phyloP scores from a whole-genome alignment of 176 grass and related monocot genomes.

The Calamus simplicifolius region DNA sequence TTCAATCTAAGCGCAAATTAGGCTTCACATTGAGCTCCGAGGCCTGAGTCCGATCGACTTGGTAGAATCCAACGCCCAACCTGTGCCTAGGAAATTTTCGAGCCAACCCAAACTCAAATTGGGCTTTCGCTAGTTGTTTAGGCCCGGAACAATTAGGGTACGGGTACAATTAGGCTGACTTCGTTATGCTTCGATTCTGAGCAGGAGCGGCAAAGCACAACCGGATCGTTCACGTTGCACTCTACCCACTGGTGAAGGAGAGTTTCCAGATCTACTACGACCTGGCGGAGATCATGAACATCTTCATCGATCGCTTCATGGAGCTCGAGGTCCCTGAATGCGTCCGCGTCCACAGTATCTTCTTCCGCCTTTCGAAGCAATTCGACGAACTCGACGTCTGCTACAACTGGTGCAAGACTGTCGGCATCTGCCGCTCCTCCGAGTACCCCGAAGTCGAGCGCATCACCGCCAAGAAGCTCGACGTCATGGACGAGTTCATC shows the following conservation, averaged over 20 bases:
- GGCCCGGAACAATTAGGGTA: too few species aligned
- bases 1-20: too few species aligned
- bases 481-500: conserved; percentile 86
- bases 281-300: conserved; percentile 41
- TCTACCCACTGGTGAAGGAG: conserved; percentile 70
- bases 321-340: conserved; percentile 52
- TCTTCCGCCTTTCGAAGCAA: conserved; percentile 45
- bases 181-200: background rate
- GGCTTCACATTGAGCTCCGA: too few species aligned
- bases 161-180: background rate
- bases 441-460: conserved; percentile 70
- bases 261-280: conserved; percentile 81
- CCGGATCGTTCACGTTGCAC: conserved; percentile 56
- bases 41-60: too few species aligned
- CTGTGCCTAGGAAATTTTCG: too few species aligned
- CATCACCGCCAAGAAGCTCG: conserved; percentile 64
- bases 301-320: conserved; percentile 55
- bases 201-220: conserved; percentile 62
- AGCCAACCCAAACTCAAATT: too few species aligned
- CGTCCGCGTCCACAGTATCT: conserved; percentile 43
- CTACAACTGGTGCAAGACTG: conserved; percentile 62
- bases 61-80: too few species aligned
- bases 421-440: conserved; percentile 45
- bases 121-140: too few species aligned
- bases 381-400: conserved; percentile 57